Conservation (phyloP, 1,284 basidiomycete species). For the Marasmius fiardii region DNA sequence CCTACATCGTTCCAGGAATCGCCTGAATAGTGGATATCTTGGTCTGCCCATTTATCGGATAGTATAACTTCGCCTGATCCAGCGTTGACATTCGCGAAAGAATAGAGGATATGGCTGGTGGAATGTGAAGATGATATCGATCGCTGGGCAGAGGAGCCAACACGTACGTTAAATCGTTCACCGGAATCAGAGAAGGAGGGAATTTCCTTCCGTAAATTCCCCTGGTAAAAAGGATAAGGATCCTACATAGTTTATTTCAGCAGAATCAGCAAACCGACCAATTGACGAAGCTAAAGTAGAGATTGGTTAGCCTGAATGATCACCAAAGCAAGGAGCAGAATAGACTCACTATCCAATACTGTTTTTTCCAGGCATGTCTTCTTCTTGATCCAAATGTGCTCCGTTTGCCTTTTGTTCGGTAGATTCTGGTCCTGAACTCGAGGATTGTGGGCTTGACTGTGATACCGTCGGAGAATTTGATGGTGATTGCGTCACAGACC, state of each 20-base stretch:
- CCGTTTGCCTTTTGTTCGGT: conserved; percentile 1
- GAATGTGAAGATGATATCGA: conserved; percentile 7
- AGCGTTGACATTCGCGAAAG: conserved; percentile 85
- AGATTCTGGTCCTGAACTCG: not conserved
- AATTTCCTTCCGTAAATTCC: conserved; percentile 95
- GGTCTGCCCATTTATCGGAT: conserved; percentile 92
- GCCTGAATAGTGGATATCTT: conserved; percentile 77
- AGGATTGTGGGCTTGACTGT: not conserved
- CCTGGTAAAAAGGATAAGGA: conserved; percentile 43
- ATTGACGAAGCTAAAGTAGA: conserved; percentile 61
- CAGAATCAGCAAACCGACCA: conserved; percentile 47
- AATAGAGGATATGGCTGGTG: conserved; percentile 68
- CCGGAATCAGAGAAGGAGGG: conserved; percentile 79
- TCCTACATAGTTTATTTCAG: conserved; percentile 15
- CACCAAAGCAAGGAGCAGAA: conserved; percentile 4
- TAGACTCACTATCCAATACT: conserved; percentile 75
- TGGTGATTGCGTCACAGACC: conserved; percentile 24
- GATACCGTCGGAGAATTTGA: conserved; percentile 1
- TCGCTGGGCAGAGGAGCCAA: not conserved
- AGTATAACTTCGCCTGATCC: conserved; percentile 85
- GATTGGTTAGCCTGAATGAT: conserved; percentile 8
- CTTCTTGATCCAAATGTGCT: conserved; percentile 8
- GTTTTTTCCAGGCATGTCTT: conserved; percentile 49
- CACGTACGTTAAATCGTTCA: conserved; percentile 79
- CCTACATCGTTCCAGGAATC: conserved; percentile 90